These are phyloP conservation scores for Geotrichum bryndzae DNA, from an alignment of 1,139 yeast species.

Conservation along the genomic window DNA sequence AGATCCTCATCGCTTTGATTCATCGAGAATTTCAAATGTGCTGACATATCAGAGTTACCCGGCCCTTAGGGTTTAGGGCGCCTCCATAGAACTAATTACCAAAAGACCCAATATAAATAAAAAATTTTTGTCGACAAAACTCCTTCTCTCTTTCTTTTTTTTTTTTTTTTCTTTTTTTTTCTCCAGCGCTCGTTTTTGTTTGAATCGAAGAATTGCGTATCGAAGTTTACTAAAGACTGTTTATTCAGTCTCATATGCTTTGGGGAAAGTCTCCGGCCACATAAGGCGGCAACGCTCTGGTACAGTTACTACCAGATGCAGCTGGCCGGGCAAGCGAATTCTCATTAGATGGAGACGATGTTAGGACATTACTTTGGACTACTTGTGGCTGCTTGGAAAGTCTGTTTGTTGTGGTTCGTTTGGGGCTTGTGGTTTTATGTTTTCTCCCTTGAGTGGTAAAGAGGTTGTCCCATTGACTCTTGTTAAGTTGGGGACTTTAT, in stretches of 20 bases:
- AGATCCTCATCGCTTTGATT: background rate
- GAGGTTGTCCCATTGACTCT: background rate
- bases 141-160: background rate
- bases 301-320: constrained; percentile 11
- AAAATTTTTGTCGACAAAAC: background rate
- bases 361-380: background rate
- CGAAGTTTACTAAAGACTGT: constrained; percentile 17
- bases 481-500: background rate
- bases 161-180: background rate
- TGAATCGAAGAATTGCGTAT: constrained; percentile 18
- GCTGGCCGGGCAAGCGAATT: background rate
- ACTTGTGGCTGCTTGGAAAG: background rate
- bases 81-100: background rate
- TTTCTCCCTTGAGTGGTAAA: background rate
- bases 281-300: constrained; percentile 16
- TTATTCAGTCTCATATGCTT: constrained; percentile 10
- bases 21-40: background rate
- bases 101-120: background rate
- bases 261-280: constrained; percentile 20
- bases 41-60: constrained; percentile 6
- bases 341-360: background rate
- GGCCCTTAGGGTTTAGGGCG: constrained; percentile 10
- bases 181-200: constrained; percentile 5
- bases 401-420: background rate
- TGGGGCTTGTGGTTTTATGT: background rate